Evolutionary conservation across 192 early-diverging fungal genomes (phyloP), one percentile per base, ranked within the genome.

Genomic region (Coemansia sp.): DNA sequence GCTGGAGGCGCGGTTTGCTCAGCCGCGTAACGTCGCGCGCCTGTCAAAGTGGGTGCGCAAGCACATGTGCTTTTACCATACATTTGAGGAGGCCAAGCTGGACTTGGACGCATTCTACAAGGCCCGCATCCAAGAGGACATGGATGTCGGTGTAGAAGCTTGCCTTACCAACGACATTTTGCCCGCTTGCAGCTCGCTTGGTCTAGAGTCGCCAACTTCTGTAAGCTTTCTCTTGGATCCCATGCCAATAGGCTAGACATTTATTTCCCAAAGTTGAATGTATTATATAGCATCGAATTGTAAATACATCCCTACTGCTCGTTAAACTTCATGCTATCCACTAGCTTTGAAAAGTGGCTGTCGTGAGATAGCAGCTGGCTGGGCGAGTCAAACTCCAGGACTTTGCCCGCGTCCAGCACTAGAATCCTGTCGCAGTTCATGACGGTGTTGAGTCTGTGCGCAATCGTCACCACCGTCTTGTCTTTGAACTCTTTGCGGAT

Each of bases 341-440:
- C 57, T 1, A 65, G 56, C n/a, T 44, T 55, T 21, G 62, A 43
- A 58, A 63, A 70, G 4, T 35, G 62, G 18, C 61, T 38, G 3
- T 34, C 36, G 4, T 26, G 58, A 42, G 66, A 72, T 36, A 87
- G 62, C 24, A 92, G 62, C 34, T 76, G 68, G 21, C 64, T 58
- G 12, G 91, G 91, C 24, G 83, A 70, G 33, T 85, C 91, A 60
- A 83, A 84, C 65, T 94, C 92, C 27, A 80, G 80, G 11, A 88
- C 80, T 3, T 68, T 41, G 17, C 92, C 91, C 21, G 81, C 71
- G 40, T 90, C 87, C 40, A 95, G 67, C 3, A 92, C 91, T 11
- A 92, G 60, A 5, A 93, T 86, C 43, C 88, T 84, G 57, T 93
- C 90, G 61, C 85, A 89, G 52, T 90, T 86, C 78, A 84, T 78